Evolutionary conservation across 2,329 filamentous ascomycete genomes (phyloP), one percentile per base, ranked within the genome.

Genomic region (Blastomyces parvus): DNA sequence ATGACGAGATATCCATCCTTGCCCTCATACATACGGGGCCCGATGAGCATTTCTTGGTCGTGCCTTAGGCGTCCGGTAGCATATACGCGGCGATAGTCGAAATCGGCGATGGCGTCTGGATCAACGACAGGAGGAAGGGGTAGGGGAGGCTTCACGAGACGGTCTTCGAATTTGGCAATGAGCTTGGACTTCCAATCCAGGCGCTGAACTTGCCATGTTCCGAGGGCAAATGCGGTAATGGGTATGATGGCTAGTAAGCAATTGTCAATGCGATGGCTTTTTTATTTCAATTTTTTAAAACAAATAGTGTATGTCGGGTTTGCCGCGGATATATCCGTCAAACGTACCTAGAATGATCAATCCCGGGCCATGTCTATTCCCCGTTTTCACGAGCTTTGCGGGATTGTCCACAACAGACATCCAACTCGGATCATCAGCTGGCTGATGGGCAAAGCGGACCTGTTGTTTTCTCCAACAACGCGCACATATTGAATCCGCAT

Each of bases 11-110:
- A 99, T 1, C 94, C 94, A 72, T 96, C 88, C 72, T 93, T 85
- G 14, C 93, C 93, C 66, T 99, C 93, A 66, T 86, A 84, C 80
- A 96, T 86, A 58, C 94, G 86, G 63, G 94, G 94, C 0, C 94
- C 94, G 64, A 99, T 86, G 61, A 99, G 82, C 92, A 99, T 99
- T 80, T 99, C 94, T 74, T 89, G 86, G 73, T 97, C 92, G 76
- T 99, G 94, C 48, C 89, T 81, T 69, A 91, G 86, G 63, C 76
- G 80, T 11, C 94, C 94, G 0, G 80, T 84, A 13, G 91, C 88
- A 66, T 85, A 83, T 59, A 99, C 89, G 63, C 90, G 84, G 65
- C 94, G 84, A 78, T 93, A 97, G 75, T 99, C 93, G 74, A 99
- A 99, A 46, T 96, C 91, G 68, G 86, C 80, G 68, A 97, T 83